Conservation (phyloP, 306 rosid species). For the Gleditsia sinensis region DNA sequence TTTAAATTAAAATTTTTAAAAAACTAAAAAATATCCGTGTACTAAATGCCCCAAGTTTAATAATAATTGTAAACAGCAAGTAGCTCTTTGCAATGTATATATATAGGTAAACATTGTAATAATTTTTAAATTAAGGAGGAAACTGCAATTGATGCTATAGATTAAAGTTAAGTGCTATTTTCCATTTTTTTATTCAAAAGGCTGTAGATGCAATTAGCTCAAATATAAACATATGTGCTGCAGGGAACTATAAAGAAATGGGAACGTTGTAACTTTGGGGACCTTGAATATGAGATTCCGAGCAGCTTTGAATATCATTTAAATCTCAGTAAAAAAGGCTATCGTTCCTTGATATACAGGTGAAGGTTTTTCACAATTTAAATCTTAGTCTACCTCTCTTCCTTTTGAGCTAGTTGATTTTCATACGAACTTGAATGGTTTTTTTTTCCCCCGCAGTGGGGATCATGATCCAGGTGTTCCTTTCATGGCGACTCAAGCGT, state of each 20-base stretch:
- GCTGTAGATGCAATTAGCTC: too few species aligned
- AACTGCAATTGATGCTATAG: too few species aligned
- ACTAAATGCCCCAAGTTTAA: too few species aligned
- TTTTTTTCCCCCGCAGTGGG: slow-evolving; percentile 41
- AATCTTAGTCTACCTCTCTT: background rate
- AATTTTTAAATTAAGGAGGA: too few species aligned
- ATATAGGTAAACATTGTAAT: too few species aligned
- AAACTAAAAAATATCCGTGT: too few species aligned
- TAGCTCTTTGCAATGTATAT: too few species aligned
- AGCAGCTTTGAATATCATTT: slow-evolving; percentile 43
- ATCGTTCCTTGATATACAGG: slow-evolving; percentile 57
- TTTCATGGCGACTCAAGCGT: slow-evolving; percentile 47
- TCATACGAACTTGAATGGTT: background rate
- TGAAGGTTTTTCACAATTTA: slow-evolving; percentile 3
- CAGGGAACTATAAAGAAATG: slow-evolving; percentile 38
- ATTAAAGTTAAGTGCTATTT: too few species aligned
- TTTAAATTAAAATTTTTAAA: too few species aligned
- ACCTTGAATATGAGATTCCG: background rate
- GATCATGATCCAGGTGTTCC: slow-evolving; percentile 52
- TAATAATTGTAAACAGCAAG: too few species aligned
- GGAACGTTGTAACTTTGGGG: slow-evolving; percentile 1
- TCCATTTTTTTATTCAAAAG: too few species aligned
- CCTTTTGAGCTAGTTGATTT: background rate
- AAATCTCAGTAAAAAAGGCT: slow-evolving; percentile 42
- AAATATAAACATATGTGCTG: background rate